phyloP scores from a whole-genome alignment of 371 early-diverging fungal genomes.

The Smittium mucronatum region DNA sequence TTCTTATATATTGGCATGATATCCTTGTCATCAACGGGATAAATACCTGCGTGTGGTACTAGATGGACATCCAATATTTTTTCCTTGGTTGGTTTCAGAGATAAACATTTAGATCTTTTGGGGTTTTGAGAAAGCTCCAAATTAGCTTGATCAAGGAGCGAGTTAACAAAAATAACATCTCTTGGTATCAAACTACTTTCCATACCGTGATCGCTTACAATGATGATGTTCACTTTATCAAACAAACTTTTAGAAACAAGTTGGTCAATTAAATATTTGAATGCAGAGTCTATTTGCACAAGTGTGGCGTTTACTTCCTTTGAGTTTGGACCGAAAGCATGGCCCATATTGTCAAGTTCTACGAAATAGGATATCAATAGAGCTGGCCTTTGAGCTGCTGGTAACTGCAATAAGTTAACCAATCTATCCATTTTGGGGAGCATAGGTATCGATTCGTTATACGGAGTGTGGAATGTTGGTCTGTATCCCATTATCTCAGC shows the following conservation, averaged over 20 bases:
- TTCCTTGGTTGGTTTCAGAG: not conserved
- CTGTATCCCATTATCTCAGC: conserved; percentile 36
- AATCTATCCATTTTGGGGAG: conserved; percentile 45
- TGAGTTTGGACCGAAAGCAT: conserved; percentile 61
- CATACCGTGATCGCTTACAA: conserved; percentile 94
- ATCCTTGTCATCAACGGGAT: not conserved
- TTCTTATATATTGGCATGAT: conserved; percentile 20
- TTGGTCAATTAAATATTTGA: conserved; percentile 45
- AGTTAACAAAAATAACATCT: not conserved
- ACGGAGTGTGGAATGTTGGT: conserved; percentile 56
- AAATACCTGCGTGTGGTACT: not conserved
- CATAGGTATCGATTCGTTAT: conserved; percentile 33
- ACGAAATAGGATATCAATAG: conserved; percentile 66
- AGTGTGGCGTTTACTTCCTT: conserved; percentile 46
- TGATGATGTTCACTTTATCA: conserved; percentile 53
- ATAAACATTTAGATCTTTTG: not conserved
- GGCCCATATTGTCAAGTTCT: conserved; percentile 74
- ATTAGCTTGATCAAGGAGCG: not conserved
- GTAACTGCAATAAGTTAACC: conserved; percentile 63
- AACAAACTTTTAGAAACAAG: conserved; percentile 44
- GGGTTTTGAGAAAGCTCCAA: not conserved
- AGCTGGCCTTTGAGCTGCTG: conserved; percentile 50
- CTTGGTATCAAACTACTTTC: conserved; percentile 31
- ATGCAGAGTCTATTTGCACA: conserved; percentile 44
- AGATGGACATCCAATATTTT: not conserved